phyloP scores from a whole-genome alignment of 2,329 filamentous ascomycete genomes.

The Epichloe festucae region DNA sequence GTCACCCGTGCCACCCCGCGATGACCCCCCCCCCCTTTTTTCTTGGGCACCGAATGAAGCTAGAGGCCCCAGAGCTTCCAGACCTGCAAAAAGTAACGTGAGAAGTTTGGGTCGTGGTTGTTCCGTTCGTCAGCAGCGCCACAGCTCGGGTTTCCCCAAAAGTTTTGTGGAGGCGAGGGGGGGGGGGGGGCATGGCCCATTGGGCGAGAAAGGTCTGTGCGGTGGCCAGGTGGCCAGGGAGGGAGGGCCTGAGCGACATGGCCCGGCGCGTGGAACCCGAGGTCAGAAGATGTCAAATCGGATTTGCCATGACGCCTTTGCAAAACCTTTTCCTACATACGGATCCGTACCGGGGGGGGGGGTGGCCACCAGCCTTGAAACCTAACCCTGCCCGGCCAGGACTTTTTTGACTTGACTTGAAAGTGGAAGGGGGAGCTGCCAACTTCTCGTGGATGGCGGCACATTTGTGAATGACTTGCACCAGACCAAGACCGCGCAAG shows the following conservation, averaged over 20 bases:
- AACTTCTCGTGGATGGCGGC: too few species aligned
- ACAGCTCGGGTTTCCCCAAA: neutral
- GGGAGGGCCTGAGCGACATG: neutral
- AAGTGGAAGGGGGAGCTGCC: neutral
- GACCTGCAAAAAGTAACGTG: neutral
- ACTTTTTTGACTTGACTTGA: neutral
- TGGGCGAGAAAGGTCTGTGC: neutral
- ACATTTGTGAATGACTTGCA: too few species aligned
- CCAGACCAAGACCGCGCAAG: neutral
- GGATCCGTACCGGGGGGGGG: neutral
- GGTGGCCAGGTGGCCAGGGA: neutral
- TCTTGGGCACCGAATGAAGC: neutral
- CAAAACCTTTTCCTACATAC: neutral
- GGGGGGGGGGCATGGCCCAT: neutral
- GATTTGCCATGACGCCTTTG: neutral
- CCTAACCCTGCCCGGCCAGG: neutral
- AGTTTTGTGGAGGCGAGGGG: neutral
- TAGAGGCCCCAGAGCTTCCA: too few species aligned
- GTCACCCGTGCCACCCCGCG: neutral
- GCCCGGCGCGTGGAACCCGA: neutral
- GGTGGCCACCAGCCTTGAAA: neutral
- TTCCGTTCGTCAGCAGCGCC: neutral
- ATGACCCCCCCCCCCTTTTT: neutral
- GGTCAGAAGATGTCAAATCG: neutral
- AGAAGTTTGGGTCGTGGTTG: neutral